Conservation (phyloP, 768 basidiomycete species). For the Russula vinacea region DNA sequence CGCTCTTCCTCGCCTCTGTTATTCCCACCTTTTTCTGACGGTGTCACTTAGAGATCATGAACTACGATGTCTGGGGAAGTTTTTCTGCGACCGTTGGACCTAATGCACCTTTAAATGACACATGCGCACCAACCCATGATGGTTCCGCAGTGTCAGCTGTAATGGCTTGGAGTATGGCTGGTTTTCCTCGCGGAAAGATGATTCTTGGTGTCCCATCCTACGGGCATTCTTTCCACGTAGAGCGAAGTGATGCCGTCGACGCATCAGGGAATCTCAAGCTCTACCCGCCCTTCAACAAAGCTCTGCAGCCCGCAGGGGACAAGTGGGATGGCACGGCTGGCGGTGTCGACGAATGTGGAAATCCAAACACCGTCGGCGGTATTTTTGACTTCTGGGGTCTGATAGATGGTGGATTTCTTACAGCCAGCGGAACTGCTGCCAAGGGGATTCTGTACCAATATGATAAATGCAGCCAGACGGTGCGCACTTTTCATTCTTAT, state of each 20-base stretch:
- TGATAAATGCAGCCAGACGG: slow-evolving; percentile 73
- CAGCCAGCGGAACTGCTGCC: slow-evolving; percentile 17
- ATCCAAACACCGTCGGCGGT: slow-evolving; percentile 32
- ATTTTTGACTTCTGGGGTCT: slow-evolving; percentile 28
- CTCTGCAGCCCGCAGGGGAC: slow-evolving; percentile 45
- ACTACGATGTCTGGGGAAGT: slow-evolving; percentile 28
- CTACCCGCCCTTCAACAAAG: slow-evolving; percentile 52
- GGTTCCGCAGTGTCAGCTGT: slow-evolving; percentile 26
- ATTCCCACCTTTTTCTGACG: neutral
- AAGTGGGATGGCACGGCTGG: slow-evolving; percentile 33
- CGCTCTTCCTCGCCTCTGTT: neutral
- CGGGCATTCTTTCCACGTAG: slow-evolving; percentile 66
- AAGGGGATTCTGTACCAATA: slow-evolving; percentile 51
- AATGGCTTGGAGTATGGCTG: slow-evolving; percentile 21
- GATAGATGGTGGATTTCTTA: slow-evolving; percentile 22
- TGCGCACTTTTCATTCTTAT: slow-evolving; percentile 36
- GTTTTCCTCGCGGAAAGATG: slow-evolving; percentile 46
- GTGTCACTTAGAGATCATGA: slow-evolving; percentile 18
- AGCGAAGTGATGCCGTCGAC: slow-evolving; percentile 40
- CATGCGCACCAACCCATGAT: slow-evolving; percentile 4
- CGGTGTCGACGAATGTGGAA: slow-evolving; percentile 38
- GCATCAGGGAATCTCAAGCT: slow-evolving; percentile 38
- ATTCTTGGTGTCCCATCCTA: slow-evolving; percentile 84
- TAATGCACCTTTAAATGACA: slow-evolving; percentile 28
- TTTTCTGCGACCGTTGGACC: slow-evolving; percentile 18